Base-by-base conservation (phyloP, 2,329 filamentous ascomycete species). In the Colletotrichum sansevieriae region DNA sequence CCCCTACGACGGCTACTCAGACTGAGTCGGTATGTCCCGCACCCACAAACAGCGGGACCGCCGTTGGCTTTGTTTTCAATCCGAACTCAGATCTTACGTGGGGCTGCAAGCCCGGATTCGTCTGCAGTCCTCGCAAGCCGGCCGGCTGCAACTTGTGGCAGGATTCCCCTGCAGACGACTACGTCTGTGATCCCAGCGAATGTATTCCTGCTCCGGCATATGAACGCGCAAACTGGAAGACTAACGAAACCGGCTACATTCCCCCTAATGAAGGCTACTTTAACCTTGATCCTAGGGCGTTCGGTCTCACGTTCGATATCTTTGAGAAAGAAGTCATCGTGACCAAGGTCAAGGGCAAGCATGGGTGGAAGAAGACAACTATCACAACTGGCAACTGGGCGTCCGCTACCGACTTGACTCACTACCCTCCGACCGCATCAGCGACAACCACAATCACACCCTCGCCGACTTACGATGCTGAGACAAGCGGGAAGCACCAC, bases 291-390 rank as follows among this genome's bases (percentile, higher is more conserved):
- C 88, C 91, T 0, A 76, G 81, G 1, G 83, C 83, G 0, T 93
- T 92, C 66, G 90, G 90, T 4, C 79, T 92, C 15, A 85, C 83
- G 57, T 90, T 87, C 67, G 85, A 85, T 47, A 89, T 92, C 18
- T 92, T 91, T 69, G 81, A 83, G 20, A 78, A 83, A 25, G 74
- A 84, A 5, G 72, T 80, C 1, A 73, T 82, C 11, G 73, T 81
- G 5, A 78, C 78, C 63, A 75, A 78, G 2, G 63, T 80, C 7
- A 72, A 78, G 33, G 80, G 79, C 29, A 68, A 68, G 2, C 75
- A 77, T 10, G 74, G 79, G 2, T 75, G 75, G n/a, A 73, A 75
- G 12, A 74, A 76, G 10, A 82, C 78, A 0, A 87, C 85, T 1
- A 78, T 83, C 58, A 82, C 81, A 0, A 89, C 87, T 0, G 87